Evolutionary conservation across 2,329 filamentous ascomycete species (phyloP).

Genomic region (Zymoseptoria tritici): DNA sequence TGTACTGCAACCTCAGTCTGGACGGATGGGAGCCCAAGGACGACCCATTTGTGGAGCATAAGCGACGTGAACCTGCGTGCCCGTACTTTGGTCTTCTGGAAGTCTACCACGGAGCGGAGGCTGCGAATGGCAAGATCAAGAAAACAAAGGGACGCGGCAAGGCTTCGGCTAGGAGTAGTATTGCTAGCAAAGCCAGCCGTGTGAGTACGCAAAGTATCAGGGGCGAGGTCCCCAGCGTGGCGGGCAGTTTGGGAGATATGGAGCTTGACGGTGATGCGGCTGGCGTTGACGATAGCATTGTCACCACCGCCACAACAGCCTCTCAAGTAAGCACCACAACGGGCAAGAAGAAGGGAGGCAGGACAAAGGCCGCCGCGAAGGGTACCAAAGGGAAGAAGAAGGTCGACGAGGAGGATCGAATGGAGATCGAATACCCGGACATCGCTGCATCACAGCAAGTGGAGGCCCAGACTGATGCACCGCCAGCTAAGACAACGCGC

Average conservation of each 20-base stretch:
- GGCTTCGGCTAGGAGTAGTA: conserved; percentile 18
- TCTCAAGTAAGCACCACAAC: conserved; percentile 25
- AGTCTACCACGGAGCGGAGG: conserved; percentile 25
- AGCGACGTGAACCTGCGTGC: conserved; percentile 68
- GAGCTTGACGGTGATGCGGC: conserved; percentile 19
- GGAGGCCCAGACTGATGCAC: conserved; percentile 7
- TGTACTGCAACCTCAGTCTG: conserved; percentile 81
- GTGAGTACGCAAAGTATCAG: conserved; percentile 41
- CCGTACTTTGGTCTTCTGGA: conserved; percentile 69
- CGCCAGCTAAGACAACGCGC: conserved; percentile 19
- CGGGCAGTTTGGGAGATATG: conserved; percentile 12
- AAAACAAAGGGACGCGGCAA: conserved; percentile 24
- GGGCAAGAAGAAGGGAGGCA: conserved; percentile 27
- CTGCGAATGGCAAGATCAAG: conserved; percentile 21
- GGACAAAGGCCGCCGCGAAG: conserved; percentile 42
- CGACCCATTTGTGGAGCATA: conserved; percentile 86
- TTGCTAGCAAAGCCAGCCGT: conserved; percentile 62
- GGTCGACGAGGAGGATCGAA: conserved; percentile 10
- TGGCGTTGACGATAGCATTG: conserved; percentile 50
- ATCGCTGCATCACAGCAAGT: conserved; percentile 11
- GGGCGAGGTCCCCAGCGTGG: conserved; percentile 20
- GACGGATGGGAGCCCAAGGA: conserved; percentile 94
- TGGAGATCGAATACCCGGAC: conserved; percentile 13
- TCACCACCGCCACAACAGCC: conserved; percentile 40
- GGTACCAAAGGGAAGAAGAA: conserved; percentile 31